Percentiles rank a stretch among this genome's conserved stretches.
phyloP scores from a whole-genome alignment of 2,329 filamentous ascomycete species.

The Colletotrichum theobromicola region DNA sequence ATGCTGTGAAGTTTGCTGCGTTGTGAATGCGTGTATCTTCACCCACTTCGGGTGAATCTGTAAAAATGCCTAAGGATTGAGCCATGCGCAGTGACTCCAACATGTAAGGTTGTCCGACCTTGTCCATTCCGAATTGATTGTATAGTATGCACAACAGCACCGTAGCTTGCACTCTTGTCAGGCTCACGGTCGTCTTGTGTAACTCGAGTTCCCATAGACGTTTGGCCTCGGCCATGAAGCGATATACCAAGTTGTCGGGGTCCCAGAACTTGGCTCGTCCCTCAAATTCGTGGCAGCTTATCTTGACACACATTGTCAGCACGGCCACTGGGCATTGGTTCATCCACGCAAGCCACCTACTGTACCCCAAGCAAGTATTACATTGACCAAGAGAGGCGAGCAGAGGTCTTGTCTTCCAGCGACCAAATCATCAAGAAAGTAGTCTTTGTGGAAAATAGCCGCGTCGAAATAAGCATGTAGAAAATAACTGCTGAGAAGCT shows the following conservation, averaged over 20 bases:
- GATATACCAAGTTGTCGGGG: conserved; percentile 35
- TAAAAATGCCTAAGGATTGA: conserved; percentile 35
- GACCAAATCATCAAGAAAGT: conserved; percentile 31
- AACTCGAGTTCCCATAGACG: conserved; percentile 42
- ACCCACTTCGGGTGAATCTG: not conserved
- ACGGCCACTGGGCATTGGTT: not conserved
- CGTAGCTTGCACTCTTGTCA: conserved; percentile 41
- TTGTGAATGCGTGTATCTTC: conserved; percentile 23
- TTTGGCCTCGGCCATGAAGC: conserved; percentile 42
- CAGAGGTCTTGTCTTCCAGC: conserved; percentile 24
- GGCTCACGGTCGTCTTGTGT: conserved; percentile 2
- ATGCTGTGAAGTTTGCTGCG: conserved; percentile 33
- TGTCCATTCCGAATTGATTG: conserved; percentile 39
- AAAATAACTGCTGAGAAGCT: conserved; percentile 26
- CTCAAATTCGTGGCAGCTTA: conserved; percentile 29
- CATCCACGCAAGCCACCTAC: conserved; percentile 21
- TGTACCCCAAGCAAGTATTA: conserved; percentile 29
- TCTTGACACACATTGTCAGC: conserved; percentile 22
- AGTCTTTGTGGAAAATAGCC: conserved; percentile 29
- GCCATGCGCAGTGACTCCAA: conserved; percentile 37
- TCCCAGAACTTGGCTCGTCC: conserved; percentile 40
- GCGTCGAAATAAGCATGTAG: conserved; percentile 24
- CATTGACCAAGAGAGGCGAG: conserved; percentile 30
- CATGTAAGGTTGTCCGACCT: conserved; percentile 38
- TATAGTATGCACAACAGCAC: conserved; percentile 34